Conservation (phyloP, 1,139 yeast genomes). For the Lodderomyces parapsilosis region DNA sequence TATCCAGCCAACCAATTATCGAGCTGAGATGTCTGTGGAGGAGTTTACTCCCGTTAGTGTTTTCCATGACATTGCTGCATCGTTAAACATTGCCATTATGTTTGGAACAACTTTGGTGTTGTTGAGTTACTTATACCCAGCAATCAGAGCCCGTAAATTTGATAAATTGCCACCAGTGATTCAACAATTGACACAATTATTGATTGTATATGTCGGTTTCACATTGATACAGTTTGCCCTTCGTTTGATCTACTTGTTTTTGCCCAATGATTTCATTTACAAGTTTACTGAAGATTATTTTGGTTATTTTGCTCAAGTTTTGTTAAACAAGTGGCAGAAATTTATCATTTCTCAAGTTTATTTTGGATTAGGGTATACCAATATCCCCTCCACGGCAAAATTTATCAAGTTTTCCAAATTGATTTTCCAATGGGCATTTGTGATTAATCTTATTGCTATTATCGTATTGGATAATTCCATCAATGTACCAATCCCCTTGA, state of each 20-base stretch:
- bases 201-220: slow-evolving; percentile 7
- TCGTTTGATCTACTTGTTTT: slow-evolving; percentile 8
- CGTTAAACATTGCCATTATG: slow-evolving; percentile 9
- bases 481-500: not conserved
- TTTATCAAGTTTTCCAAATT: not conserved
- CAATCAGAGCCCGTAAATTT: slow-evolving; percentile 4
- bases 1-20: slow-evolving; percentile 11
- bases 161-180: slow-evolving; percentile 8
- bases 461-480: not conserved
- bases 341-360: slow-evolving; percentile 9
- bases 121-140: slow-evolving; percentile 10
- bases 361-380: slow-evolving; percentile 12
- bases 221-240: slow-evolving; percentile 7
- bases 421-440: slow-evolving; percentile 6
- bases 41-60: slow-evolving; percentile 12
- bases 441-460: slow-evolving; percentile 5
- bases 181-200: slow-evolving; percentile 6
- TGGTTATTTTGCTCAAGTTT: slow-evolving; percentile 7
- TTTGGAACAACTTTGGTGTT: slow-evolving; percentile 9
- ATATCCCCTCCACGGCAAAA: slow-evolving; percentile 5
- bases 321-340: slow-evolving; percentile 12
- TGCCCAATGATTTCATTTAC: slow-evolving; percentile 11
- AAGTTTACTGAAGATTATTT: slow-evolving; percentile 7
- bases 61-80: slow-evolving; percentile 11
- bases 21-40: slow-evolving; percentile 10